A percentile compares a stretch with the other conserved stretches of the same genome.
These are phyloP conservation scores for Polygonum maritimum DNA, from an alignment of 148 eudicot genomes.

Conservation along the genomic window DNA sequence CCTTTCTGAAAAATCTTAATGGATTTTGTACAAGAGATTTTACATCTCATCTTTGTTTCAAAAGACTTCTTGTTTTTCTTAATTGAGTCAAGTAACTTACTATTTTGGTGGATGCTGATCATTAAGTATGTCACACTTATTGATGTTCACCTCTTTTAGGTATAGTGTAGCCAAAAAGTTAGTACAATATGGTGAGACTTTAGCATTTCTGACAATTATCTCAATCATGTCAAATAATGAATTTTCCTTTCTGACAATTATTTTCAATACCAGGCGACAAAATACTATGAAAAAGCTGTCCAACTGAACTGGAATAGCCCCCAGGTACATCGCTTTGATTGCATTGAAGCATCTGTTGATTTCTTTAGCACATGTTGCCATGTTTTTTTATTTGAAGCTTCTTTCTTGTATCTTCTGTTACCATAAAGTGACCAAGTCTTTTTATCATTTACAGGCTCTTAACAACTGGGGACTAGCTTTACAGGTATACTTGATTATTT, in stretches of 20 bases:
- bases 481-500: slow-evolving; percentile 44
- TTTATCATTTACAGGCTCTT: slow-evolving; percentile 59
- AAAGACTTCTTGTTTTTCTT: background rate
- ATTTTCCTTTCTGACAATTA: background rate
- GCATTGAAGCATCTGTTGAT: background rate
- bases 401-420: background rate
- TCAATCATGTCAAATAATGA: background rate
- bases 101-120: background rate
- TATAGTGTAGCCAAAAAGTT: background rate
- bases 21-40: background rate
- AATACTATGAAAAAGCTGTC: slow-evolving; percentile 80
- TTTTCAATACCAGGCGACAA: slow-evolving; percentile 50
- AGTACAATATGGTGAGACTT: background rate
- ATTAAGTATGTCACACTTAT: background rate
- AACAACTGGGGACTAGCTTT: slow-evolving; percentile 99
- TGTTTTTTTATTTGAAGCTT: background rate
- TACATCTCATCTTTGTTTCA: background rate
- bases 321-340: slow-evolving; percentile 38
- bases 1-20: background rate
- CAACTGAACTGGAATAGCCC: slow-evolving; percentile 96
- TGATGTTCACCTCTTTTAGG: background rate
- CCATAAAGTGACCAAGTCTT: background rate
- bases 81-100: background rate
- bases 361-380: background rate
- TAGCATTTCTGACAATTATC: background rate